Percentiles rank a stretch among this genome's conserved stretches.
phyloP scores from a whole-genome alignment of 2,329 filamentous ascomycete species.

The Chrysoporthe puriensis region DNA sequence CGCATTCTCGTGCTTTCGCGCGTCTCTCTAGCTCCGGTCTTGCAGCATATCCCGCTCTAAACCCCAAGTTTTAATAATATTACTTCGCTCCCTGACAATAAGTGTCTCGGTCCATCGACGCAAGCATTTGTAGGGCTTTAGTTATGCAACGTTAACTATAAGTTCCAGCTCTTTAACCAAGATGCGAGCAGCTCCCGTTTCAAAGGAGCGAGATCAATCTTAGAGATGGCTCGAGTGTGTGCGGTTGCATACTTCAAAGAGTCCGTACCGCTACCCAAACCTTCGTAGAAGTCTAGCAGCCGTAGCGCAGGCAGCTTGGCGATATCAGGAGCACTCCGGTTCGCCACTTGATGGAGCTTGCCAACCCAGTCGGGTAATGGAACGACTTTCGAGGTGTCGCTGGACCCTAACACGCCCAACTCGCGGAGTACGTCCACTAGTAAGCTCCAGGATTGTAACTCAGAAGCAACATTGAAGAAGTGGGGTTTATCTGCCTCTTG shows the following conservation, averaged over 20 bases:
- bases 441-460: not conserved
- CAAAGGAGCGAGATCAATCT: constrained; percentile 4
- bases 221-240: not conserved
- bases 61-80: too few relatives aligned
- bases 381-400: not conserved
- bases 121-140: too few relatives aligned
- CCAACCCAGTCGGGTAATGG: constrained; percentile 1
- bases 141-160: not conserved
- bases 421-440: not conserved
- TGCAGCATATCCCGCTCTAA: too few relatives aligned
- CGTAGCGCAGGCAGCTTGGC: constrained; percentile 9
- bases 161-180: constrained; percentile 10
- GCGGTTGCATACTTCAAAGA: constrained; percentile 1
- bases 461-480: constrained; percentile 12
- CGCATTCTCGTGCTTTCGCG: too few relatives aligned
- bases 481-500: not conserved
- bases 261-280: constrained; percentile 7
- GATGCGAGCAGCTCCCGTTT: not conserved
- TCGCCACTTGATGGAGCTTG: not conserved
- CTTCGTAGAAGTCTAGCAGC: constrained; percentile 11
- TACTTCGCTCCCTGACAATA: too few relatives aligned
- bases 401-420: too few relatives aligned
- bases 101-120: too few relatives aligned
- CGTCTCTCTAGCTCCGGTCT: too few relatives aligned
- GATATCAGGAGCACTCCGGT: not conserved